A percentile compares a stretch with the other conserved stretches of the same genome.
Evolutionary conservation across 2,329 filamentous ascomycete species (phyloP).

Genomic region (Cercospora brassicicola): DNA sequence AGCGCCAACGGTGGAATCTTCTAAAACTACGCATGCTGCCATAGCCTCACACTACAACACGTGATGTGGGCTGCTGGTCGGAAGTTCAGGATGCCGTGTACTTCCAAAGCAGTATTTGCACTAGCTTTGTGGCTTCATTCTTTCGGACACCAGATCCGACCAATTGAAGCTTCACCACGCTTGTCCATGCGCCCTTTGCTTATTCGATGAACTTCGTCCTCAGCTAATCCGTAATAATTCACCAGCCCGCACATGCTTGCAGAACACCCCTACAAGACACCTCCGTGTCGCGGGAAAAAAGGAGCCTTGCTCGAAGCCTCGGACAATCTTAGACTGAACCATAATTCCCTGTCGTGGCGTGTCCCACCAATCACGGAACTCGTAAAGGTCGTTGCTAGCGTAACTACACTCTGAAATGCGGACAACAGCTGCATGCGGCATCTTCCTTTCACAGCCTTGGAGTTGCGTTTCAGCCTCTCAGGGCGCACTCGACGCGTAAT

Average conservation of each 20-base stretch:
- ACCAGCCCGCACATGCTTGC: not conserved
- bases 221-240: not conserved
- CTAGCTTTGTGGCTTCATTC: not conserved
- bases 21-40: not conserved
- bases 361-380: not conserved
- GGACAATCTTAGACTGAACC: not conserved
- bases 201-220: not conserved
- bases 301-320: not conserved
- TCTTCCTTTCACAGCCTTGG: not conserved
- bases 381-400: not conserved
- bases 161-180: not conserved
- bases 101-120: not conserved
- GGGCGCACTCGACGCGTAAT: not conserved
- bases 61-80: not conserved
- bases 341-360: not conserved
- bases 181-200: not conserved
- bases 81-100: slow-evolving; percentile 1
- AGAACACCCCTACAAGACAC: not conserved
- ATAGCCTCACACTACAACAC: not conserved
- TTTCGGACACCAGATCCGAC: not conserved
- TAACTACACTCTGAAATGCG: not conserved
- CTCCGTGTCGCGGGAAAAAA: not conserved
- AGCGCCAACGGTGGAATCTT: not conserved
- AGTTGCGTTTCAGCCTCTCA: not conserved
- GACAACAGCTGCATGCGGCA: not conserved